Evolutionary conservation across 176 grass and related monocot species (phyloP).

Genomic region (Carex kokanica): DNA sequence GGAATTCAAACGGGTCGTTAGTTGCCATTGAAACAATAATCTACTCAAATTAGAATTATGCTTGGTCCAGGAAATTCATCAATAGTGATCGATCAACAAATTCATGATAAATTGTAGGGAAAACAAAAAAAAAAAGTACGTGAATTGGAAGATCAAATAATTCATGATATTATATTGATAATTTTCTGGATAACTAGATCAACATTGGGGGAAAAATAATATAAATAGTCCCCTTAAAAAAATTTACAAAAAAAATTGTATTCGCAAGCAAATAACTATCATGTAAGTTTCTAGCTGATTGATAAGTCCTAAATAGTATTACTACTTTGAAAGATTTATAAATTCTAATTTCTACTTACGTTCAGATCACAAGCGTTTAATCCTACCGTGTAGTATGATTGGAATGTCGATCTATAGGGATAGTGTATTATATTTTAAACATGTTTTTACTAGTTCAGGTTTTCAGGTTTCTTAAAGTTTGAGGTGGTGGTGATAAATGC

Average conservation of each 20-base stretch:
- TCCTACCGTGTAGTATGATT: no score
- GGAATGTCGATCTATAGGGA: no score
- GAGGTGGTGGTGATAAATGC: no score
- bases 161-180: background rate
- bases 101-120: background rate
- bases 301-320: no score
- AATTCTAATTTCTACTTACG: no score
- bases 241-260: background rate
- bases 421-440: no score
- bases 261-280: background rate
- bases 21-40: no score
- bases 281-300: background rate
- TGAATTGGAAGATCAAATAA: background rate
- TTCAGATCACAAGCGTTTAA: no score
- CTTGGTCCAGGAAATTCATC: background rate
- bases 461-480: no score
- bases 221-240: background rate
- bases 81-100: background rate
- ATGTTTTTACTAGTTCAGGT: no score
- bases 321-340: no score
- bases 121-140: background rate
- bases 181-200: no score
- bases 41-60: background rate
- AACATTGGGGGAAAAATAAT: background rate
- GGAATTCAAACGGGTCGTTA: background rate